Evolutionary conservation across 345 rosid species (phyloP), one percentile per base, ranked within the genome.

Genomic region (Melastoma malabathricum): DNA sequence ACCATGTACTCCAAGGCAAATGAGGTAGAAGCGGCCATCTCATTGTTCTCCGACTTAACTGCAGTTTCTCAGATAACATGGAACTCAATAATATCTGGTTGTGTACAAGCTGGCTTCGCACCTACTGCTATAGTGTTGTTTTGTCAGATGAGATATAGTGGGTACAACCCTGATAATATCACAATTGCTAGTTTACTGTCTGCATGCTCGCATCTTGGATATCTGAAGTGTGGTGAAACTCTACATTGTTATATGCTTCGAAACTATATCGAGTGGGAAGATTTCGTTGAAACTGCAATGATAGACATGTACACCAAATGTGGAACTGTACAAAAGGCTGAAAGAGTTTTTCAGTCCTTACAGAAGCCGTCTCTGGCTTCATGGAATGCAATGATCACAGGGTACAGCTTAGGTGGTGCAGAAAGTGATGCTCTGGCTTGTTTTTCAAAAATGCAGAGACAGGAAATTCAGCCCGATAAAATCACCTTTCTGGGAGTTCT

Each of bases 71-170:
- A 84, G 39, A 73, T 64, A 47, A 80, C 83, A 68, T 89, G 97
- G 92, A 89, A 89, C 61, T 80, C 97, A 3, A 67, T 84, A 50
- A 80, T 88, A 72, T 75, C 97, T 7, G 81, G 89, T 10, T 84
- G 86, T 50, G 72, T 75, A 50, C 95, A 80, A 48, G 69, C 86
- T 19, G 95, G 92, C 67, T 64, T 54, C 44, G 74, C 83, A 18
- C 64, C 49, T 41, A 75, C 69, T 50, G 89, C 83, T 2, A 55
- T 84, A 64, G 65, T 67, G 53, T 62, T 78, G 9, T 78, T 78
- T 51, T 49, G 62, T 70, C 75, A 72, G 59, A 75, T 89, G 95
- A 83, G 57, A 55, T 57, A 59, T 54, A 66, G 27, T 18, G 84
- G 79, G 51, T 58, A 46, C 18, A 47, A 20, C 19, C 82, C 92